Base-by-base conservation (phyloP, 1,284 basidiomycete species). In the Coriolopsis trogii region DNA sequence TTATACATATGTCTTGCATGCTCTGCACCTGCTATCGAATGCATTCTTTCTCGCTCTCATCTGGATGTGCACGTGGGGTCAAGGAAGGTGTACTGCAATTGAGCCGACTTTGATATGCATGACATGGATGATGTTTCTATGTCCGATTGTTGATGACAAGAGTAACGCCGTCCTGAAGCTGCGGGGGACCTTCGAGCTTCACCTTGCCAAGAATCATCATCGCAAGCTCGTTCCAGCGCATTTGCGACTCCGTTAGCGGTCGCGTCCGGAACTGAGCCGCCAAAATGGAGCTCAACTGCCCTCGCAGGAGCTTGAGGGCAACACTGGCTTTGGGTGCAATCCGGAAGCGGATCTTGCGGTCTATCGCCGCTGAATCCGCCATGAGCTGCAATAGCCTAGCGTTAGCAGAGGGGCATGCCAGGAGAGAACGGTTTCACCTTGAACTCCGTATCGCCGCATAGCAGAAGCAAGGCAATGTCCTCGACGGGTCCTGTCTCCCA, bases 401-500 rank as follows among this genome's bases (percentile, higher is more conserved):
- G 18, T 9, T 16, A 39, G 48, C 13, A 49, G 24, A 41, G 29
- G 39, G 21, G 16, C 15, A 26, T 36, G 25, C 16, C 16, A 16
- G 9, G 29, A 6, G 4, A 18, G 24, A 6, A 33, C 21, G 7
- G 56, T 74, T n/a, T 45, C 51, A 91, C 92, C 79, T 91, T 95
- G 73, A 92, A 89, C 57, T 99, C 96, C 12, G 82, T 78, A 60
- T 98, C 97, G 2, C 97, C 96, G 59, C 95, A 98, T 0, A 98
- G 73, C 21, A 98, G 74, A 16, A 93, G 68, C 40, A 99, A 70
- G 1, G 92, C 84, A 25, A 91, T 73, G 62, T 98, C 93, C 55
- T 97, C 90, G 4, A 94, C 84, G 1, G 94, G 90, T 1, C 91
- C 88, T 1, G 91, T 94, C 70, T 99, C 97, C 93, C 95, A 98